phyloP scores from a whole-genome alignment of 257 asterid species.

The Hygrophila difformis region DNA sequence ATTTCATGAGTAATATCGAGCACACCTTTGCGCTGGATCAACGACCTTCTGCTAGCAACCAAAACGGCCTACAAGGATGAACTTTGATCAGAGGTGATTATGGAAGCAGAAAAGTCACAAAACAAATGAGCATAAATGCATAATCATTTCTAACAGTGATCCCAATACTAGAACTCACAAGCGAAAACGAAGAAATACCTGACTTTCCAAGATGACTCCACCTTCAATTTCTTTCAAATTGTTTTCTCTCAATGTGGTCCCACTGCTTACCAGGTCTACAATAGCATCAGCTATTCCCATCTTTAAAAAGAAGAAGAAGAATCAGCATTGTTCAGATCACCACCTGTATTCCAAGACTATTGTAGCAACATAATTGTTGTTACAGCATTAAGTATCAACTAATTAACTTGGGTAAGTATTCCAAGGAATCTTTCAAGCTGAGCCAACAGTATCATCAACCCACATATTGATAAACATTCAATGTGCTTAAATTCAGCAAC shows the following conservation, averaged over 20 bases:
- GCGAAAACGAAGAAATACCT: slow-evolving; percentile 36
- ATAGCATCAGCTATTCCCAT: slow-evolving; percentile 99
- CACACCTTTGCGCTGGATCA: slow-evolving; percentile 67
- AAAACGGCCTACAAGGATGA: slow-evolving; percentile 64
- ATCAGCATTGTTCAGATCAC: neutral
- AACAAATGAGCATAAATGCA: slow-evolving; percentile 10
- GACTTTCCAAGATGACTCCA: slow-evolving; percentile 88
- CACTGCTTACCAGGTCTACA: slow-evolving; percentile 98
- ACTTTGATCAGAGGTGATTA: slow-evolving; percentile 16
- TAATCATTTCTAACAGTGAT: neutral
- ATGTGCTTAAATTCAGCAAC: no score
- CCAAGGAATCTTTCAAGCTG: no score
- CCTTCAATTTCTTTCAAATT: slow-evolving; percentile 92
- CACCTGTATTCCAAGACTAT: no score
- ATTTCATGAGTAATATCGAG: slow-evolving; percentile 88
- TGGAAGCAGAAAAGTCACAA: slow-evolving; percentile 4
- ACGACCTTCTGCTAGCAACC: slow-evolving; percentile 83
- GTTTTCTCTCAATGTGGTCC: slow-evolving; percentile 88
- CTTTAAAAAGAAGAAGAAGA: slow-evolving; percentile 23
- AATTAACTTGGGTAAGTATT: no score
- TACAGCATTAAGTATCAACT: no score
- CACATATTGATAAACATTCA: no score
- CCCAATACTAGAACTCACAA: neutral
- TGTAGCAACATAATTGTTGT: no score
- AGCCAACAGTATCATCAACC: no score